These are phyloP conservation scores for Aaosphaeria arxii DNA, from an alignment of 2,329 filamentous ascomycete species.

Conservation along the genomic window DNA sequence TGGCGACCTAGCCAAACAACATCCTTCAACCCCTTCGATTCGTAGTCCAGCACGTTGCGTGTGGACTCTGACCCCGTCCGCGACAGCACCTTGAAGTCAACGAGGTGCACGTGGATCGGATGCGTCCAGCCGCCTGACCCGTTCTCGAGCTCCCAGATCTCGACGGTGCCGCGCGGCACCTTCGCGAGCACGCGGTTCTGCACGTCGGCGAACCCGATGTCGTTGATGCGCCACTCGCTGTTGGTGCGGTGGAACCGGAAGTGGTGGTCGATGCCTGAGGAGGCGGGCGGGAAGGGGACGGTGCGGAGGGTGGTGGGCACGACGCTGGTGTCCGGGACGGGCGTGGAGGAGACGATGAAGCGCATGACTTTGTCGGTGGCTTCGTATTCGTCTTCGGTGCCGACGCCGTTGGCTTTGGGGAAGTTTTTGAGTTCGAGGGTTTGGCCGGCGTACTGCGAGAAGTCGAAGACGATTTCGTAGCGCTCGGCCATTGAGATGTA, in stretches of 20 bases:
- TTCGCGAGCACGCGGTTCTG: conserved; percentile 32
- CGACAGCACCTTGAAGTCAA: conserved; percentile 55
- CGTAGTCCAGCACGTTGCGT: conserved; percentile 48
- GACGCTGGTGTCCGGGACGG: conserved; percentile 18
- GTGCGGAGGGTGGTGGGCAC: conserved; percentile 22
- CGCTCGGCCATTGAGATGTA: conserved; percentile 55
- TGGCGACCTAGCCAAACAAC: conserved; percentile 54
- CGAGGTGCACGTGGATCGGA: conserved; percentile 57
- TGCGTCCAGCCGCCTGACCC: conserved; percentile 51
- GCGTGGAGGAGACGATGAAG: conserved; percentile 44
- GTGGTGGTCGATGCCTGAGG: conserved; percentile 5
- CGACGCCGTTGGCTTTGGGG: conserved; percentile 32
- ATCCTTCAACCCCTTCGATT: conserved; percentile 57
- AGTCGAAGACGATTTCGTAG: conserved; percentile 59
- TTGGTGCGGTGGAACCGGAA: conserved; percentile 31
- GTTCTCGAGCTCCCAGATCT: conserved; percentile 44
- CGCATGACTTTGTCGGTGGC: conserved; percentile 41
- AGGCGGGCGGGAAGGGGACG: conserved; percentile 20
- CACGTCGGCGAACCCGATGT: conserved; percentile 31
- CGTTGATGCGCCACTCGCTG: conserved; percentile 33
- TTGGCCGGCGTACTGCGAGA: conserved; percentile 47
- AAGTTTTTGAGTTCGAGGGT: conserved; percentile 47
- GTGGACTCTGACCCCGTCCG: conserved; percentile 43
- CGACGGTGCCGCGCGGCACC: conserved; percentile 29
- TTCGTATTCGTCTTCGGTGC: conserved; percentile 48